These are phyloP conservation scores for Hermanozyma aechmeae DNA, from an alignment of 805 yeast species.

Conservation along the genomic window DNA sequence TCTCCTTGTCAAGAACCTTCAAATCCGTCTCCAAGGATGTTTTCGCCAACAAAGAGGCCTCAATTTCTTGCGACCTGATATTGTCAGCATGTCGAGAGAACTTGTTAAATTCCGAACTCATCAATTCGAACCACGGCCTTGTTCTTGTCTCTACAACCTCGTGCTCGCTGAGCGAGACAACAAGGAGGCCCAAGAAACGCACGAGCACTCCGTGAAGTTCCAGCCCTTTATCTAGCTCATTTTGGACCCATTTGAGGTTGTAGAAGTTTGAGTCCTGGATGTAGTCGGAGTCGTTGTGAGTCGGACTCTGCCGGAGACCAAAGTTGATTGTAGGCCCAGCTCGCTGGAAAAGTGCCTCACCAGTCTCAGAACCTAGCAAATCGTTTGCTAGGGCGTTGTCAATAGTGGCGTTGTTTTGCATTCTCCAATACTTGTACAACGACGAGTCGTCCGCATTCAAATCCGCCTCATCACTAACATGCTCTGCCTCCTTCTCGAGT, in stretches of 20 bases:
- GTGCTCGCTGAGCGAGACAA: conserved; percentile 28
- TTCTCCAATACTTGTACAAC: conserved; percentile 24
- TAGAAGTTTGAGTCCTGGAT: conserved; percentile 28
- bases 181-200: conserved; percentile 25
- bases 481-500: conserved; percentile 6
- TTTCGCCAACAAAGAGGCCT: no score
- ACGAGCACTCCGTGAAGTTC: conserved; percentile 26
- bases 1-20: no score
- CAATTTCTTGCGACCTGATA: no score
- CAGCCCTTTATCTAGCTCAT: conserved; percentile 13
- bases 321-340: conserved; percentile 23
- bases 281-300: conserved; percentile 17
- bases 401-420: conserved; percentile 22
- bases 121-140: conserved; percentile 9
- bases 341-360: conserved; percentile 22
- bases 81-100: neutral
- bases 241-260: conserved; percentile 21
- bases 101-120: neutral
- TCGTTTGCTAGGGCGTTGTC: conserved; percentile 22
- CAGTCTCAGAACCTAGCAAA: conserved; percentile 15
- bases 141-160: conserved; percentile 26
- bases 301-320: conserved; percentile 21
- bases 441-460: conserved; percentile 14
- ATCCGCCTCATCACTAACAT: conserved; percentile 10
- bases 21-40: no score